Evolutionary conservation across 1,284 basidiomycete genomes (phyloP).

Genomic region (Sporisorium scitamineum): DNA sequence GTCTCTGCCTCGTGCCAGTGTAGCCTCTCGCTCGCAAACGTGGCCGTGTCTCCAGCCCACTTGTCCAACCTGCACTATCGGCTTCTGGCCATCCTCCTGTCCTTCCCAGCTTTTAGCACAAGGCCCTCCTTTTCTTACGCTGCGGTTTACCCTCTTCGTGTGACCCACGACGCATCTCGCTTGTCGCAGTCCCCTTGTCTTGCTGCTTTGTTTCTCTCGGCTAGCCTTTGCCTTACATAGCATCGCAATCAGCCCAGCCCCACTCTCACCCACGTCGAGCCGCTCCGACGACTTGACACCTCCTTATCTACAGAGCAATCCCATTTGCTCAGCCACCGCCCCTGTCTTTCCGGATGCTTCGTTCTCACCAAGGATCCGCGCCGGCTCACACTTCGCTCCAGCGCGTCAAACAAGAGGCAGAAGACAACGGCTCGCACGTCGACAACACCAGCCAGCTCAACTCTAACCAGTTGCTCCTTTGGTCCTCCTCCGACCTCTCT

Average conservation of each 20-base stretch:
- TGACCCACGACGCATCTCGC: no score
- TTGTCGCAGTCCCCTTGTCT: not conserved
- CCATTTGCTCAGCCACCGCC: constrained; percentile 10
- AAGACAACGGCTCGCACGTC: constrained; percentile 2
- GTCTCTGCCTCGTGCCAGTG: not conserved
- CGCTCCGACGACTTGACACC: constrained; percentile 13
- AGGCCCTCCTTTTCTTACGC: no score
- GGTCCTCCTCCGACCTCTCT: constrained; percentile 9
- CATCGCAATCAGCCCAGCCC: not conserved
- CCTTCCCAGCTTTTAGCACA: no score
- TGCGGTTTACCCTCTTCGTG: no score
- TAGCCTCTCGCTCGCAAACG: not conserved
- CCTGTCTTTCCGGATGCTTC: constrained; percentile 36
- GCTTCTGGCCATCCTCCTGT: no score
- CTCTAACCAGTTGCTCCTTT: constrained; percentile 17
- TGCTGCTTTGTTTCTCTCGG: not conserved
- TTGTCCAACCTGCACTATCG: no score
- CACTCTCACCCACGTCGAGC: constrained; percentile 5
- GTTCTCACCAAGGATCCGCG: constrained; percentile 32
- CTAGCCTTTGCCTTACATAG: not conserved
- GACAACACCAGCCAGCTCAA: not conserved
- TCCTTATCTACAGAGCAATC: constrained; percentile 14
- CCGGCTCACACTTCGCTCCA: constrained; percentile 33
- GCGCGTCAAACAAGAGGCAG: constrained; percentile 20
- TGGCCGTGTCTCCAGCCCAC: not conserved